phyloP scores from a whole-genome alignment of 495 filamentous ascomycete genomes.

The Aspergillus ostianus region DNA sequence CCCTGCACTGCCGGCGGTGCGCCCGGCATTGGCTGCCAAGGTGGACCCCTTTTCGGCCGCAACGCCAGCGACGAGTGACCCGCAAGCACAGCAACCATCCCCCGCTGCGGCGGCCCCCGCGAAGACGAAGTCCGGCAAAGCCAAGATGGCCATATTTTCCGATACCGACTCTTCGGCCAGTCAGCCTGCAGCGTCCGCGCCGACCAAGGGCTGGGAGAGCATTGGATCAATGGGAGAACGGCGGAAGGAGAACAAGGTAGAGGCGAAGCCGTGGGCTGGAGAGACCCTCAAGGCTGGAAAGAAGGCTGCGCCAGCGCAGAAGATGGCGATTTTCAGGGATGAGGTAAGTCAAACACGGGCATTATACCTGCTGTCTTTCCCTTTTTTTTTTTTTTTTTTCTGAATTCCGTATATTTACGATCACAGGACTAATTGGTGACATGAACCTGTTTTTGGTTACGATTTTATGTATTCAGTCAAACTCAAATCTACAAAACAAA shows the following conservation, averaged over 20 bases:
- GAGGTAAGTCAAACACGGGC: constrained; percentile 64
- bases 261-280: constrained; percentile 86
- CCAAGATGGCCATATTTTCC: constrained; percentile 92
- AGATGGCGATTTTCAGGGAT: constrained; percentile 93
- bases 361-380: constrained; percentile 11
- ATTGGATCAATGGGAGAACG: constrained; percentile 83
- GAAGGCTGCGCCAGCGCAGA: constrained; percentile 68
- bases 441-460: constrained; percentile 57
- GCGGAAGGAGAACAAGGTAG: constrained; percentile 89
- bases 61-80: constrained; percentile 48
- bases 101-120: constrained; percentile 46
- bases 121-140: constrained; percentile 59
- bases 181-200: constrained; percentile 43
- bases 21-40: constrained; percentile 85
- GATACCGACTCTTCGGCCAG: constrained; percentile 55
- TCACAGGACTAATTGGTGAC: constrained; percentile 91
- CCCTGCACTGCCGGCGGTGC: constrained; percentile 78
- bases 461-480: constrained; percentile 61
- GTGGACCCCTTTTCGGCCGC: constrained; percentile 69
- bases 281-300: constrained; percentile 87
- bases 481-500: constrained; percentile 43
- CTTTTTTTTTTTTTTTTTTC: constrained; percentile 28
- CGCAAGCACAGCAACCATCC: constrained; percentile 58
- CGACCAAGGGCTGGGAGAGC: constrained; percentile 81
- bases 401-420: constrained; percentile 77